Conservation (phyloP, 352 stramenopile genomes). For the Globisporangium rhizosaccharum region DNA sequence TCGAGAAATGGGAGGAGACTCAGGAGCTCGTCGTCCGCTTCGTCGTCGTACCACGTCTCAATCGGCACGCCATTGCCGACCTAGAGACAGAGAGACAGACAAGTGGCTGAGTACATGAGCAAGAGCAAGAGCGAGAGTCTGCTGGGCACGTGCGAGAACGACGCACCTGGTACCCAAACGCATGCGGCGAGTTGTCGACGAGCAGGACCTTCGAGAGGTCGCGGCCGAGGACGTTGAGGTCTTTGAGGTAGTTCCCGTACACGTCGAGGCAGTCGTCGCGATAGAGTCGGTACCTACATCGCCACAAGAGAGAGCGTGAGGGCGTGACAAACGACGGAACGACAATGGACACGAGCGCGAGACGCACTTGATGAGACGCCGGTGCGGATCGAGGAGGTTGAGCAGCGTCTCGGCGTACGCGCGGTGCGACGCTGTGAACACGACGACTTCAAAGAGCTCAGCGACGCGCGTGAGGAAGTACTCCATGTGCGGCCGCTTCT, state of each 20-base stretch:
- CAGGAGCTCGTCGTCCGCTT: constrained; percentile 93
- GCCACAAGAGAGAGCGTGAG: constrained; percentile 19
- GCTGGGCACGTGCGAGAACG: not conserved
- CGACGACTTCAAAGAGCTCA: constrained; percentile 97
- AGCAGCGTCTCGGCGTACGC: constrained; percentile 96
- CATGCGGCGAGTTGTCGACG: constrained; percentile 98
- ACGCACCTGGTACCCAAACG: constrained; percentile 94
- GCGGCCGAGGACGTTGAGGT: constrained; percentile 95
- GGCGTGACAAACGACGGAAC: not conserved
- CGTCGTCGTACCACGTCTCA: constrained; percentile 98
- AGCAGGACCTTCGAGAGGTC: constrained; percentile 89
- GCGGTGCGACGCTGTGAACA: constrained; percentile 97
- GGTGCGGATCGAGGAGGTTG: constrained; percentile 94
- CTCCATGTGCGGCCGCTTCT: constrained; percentile 93
- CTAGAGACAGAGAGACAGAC: constrained; percentile 10
- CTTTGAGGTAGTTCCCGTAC: constrained; percentile 98
- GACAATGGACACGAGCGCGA: not conserved
- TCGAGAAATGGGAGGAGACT: constrained; percentile 95
- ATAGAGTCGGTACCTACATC: constrained; percentile 88
- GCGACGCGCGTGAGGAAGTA: constrained; percentile 93
- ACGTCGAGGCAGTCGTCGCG: constrained; percentile 94
- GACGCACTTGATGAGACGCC: constrained; percentile 83
- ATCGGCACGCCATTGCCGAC: constrained; percentile 98
- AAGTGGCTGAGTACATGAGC: too few species aligned
- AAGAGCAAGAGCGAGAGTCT: too few species aligned